A percentile compares a stretch with the other conserved stretches of the same genome.
These are phyloP conservation scores for Gnaphalium uliginosum DNA, from an alignment of 129 eudicot genomes.

Conservation along the genomic window DNA sequence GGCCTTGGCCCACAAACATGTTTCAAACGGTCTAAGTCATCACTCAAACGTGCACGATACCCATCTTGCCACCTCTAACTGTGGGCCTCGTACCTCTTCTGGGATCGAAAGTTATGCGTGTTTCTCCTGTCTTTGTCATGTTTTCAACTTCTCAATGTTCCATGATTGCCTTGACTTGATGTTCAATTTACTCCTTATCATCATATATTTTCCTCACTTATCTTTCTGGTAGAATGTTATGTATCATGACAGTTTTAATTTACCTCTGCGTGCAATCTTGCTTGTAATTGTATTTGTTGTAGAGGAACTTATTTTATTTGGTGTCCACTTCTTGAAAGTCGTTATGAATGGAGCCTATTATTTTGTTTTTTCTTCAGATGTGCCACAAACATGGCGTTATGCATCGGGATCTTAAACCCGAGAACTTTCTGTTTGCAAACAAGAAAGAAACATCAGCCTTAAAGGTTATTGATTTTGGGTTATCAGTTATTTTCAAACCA, in stretches of 20 bases:
- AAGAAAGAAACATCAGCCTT: conserved; percentile 74
- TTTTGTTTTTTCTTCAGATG: conserved; percentile 41
- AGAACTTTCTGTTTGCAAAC: conserved; percentile 72
- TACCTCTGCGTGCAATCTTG: neutral
- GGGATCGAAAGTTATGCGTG: neutral
- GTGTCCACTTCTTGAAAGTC: neutral
- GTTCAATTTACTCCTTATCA: neutral
- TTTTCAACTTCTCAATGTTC: neutral
- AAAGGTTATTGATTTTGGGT: conserved; percentile 83
- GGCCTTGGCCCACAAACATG: neutral
- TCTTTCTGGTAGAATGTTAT: neutral
- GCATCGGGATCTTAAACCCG: conserved; percentile 92
- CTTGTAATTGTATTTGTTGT: neutral
- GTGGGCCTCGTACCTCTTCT: neutral
- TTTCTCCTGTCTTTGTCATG: neutral
- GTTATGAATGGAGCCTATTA: neutral
- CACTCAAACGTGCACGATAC: too few relatives aligned
- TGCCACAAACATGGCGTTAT: conserved; percentile 92
- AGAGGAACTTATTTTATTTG: neutral
- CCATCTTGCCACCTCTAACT: neutral
- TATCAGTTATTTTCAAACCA: conserved; percentile 84
- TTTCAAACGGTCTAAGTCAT: too few relatives aligned
- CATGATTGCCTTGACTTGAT: neutral
- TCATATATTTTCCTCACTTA: neutral
- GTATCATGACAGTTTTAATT: neutral